Base-by-base conservation (phyloP, 768 basidiomycete genomes). In the Boletus eberwhitei region DNA sequence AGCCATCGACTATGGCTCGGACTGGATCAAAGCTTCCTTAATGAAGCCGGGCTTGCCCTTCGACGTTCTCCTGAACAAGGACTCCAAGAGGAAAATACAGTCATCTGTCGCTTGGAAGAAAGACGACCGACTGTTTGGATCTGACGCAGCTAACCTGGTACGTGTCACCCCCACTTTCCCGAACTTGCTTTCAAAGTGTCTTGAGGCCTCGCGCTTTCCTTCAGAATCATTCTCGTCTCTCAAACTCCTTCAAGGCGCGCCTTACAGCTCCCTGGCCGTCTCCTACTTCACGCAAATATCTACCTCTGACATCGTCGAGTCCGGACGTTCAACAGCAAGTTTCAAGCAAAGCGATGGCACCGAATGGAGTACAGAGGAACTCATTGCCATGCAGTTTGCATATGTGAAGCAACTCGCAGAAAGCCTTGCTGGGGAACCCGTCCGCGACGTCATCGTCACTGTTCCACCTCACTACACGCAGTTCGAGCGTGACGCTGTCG, bases 1-100 rank as follows among this genome's bases (percentile, higher is more conserved):
- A 45, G 95, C 95, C 19, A 91, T 99, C 66, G 97, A 99, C 84
- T 98, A 97, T 82, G 97, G 97, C 68, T 83, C 91, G 17, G 97
- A 98, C 74, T 95, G 87, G 82, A 98, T 95, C 66, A 99, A 98
- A 73, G 91, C 93, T 29, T 95, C 94, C 5, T 76, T 98, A 53
- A 88, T 98, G 80, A 95, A 93, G 66, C 93, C 94, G 1, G 94
- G 93, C 42, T 74, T 90, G 32, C 94, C 96, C 5, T 96, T 99
- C 63, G 97, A 99, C 73, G 91, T 99, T 31, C 79, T 99, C 26
- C 77, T 98, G 53, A 97, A 98, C 76, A 91, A 91, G 69, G 96
- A 98, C 69, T 97, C 94, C 29, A 98, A 98, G 75, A 79, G 97
- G 55, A 98, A 98, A 74, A 92, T 97, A 31, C 87, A 90, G 60